Evolutionary conservation across 75 land plant genomes (phyloP), one percentile per base, ranked within the genome.

Genomic region (Picea glauca): DNA sequence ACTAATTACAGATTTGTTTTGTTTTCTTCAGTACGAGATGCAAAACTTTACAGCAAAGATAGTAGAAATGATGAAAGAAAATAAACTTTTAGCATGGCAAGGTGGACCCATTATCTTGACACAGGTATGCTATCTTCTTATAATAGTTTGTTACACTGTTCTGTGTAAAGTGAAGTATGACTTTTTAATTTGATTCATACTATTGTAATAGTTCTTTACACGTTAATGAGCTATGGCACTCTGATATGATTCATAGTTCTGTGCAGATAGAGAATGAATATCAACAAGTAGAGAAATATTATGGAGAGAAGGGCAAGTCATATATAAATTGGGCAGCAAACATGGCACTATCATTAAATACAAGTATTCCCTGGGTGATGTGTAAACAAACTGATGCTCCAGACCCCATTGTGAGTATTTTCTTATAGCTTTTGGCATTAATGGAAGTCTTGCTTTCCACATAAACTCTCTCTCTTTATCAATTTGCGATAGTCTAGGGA

Each of bases 21-120:
- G 9, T 70, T 18, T 74, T 57, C 18, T 30, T 15, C 85, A 94
- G 97, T 38, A 32, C n/a, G 77, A 88, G 31, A 95, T 95, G 98
- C 80, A 90, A 77, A 83, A 54, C 0, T 95, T 91, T 74, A 84
- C 83, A 1, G 77, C 77, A 62, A 91, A 78, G 81, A 88, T 95
- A 57, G 96, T 95, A 59, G 72, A 88, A 77, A 81, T 95, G 90
- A 86, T 95, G 96, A 93, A 91, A 73, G 76, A 76, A n/a, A 82
- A 90, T 23, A 23, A 83, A 1, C 81, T 95, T 40, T 95, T 87
- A 84, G 91, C 91, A 65, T 84, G 90, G 35, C 98, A 95, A 81
- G 98, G 98, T 63, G 98, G 98, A 50, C 96, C 98, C 5, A 88
- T 95, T 57, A 93, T 95, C 54, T 76, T 95, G 38, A 80, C 92